Evolutionary conservation across 192 early-diverging fungal species (phyloP).

Genomic region (Coemansia asiatica): DNA sequence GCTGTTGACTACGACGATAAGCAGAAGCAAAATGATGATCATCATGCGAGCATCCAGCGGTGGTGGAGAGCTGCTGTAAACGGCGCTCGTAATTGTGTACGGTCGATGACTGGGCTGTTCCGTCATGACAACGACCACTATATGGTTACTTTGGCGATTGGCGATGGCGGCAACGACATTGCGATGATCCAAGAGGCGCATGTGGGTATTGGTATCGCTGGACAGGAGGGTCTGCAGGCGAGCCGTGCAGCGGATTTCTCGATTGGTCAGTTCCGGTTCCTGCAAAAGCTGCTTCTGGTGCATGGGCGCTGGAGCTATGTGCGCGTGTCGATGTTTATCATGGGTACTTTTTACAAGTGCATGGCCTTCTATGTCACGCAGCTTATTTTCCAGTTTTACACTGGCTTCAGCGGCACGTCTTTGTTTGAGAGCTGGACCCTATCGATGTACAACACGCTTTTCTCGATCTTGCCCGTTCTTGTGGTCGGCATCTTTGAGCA

Average conservation of each 20-base stretch:
- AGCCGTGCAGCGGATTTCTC: constrained; percentile 85
- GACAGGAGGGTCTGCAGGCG: constrained; percentile 84
- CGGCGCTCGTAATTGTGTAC: background rate
- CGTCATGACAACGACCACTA: constrained; percentile 46
- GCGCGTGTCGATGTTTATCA: constrained; percentile 73
- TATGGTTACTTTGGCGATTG: constrained; percentile 74
- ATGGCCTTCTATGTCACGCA: constrained; percentile 77
- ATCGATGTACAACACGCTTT: constrained; percentile 81
- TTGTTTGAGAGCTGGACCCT: constrained; percentile 77
- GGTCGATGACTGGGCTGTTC: constrained; percentile 11
- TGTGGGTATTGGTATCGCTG: constrained; percentile 89
- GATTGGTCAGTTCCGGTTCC: constrained; percentile 86
- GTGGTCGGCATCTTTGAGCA: constrained; percentile 82
- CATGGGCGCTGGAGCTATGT: constrained; percentile 89
- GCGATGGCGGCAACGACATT: constrained; percentile 95
- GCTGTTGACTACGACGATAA: background rate
- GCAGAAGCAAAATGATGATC: too few species aligned
- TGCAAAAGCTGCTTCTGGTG: constrained; percentile 77
- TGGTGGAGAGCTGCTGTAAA: background rate
- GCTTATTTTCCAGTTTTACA: constrained; percentile 73
- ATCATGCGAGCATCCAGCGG: too few species aligned
- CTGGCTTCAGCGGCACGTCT: constrained; percentile 73
- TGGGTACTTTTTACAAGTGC: constrained; percentile 90
- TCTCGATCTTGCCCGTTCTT: constrained; percentile 76
- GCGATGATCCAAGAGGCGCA: constrained; percentile 94